phyloP scores from a whole-genome alignment of 2,329 filamentous ascomycete species.

The Xylaria sp. region DNA sequence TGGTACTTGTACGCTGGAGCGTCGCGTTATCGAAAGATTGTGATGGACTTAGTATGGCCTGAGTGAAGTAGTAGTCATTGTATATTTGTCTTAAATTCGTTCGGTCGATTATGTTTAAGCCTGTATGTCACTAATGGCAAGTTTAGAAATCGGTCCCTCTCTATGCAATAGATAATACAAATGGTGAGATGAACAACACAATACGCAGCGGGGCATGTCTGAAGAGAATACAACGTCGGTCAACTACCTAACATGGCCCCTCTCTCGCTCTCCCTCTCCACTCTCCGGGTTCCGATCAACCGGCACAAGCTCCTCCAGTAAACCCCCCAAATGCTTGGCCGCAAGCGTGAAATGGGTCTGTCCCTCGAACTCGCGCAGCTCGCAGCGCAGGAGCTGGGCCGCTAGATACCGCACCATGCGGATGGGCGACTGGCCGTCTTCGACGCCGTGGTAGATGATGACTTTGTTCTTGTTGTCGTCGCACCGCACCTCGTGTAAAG shows the following conservation, averaged over 20 bases:
- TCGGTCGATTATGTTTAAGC: background rate
- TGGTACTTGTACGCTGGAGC: no score
- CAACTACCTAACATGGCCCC: background rate
- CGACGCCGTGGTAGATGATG: slow-evolving; percentile 27
- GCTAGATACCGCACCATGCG: slow-evolving; percentile 21
- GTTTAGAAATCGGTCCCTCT: background rate
- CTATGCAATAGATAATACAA: background rate
- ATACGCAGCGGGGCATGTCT: background rate
- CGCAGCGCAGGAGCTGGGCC: slow-evolving; percentile 15
- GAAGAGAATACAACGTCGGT: background rate
- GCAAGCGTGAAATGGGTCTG: slow-evolving; percentile 22
- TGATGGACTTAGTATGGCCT: no score
- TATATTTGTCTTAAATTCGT: background rate
- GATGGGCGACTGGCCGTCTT: slow-evolving; percentile 23
- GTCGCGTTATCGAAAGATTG: no score
- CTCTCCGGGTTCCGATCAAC: background rate
- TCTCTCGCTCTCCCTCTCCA: background rate
- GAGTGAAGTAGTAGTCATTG: no score
- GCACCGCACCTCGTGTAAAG: slow-evolving; percentile 11
- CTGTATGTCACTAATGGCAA: background rate
- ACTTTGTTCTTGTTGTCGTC: background rate
- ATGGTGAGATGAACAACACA: background rate
- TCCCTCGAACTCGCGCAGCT: slow-evolving; percentile 22
- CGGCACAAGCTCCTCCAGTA: slow-evolving; percentile 19
- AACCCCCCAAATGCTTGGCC: background rate